Evolutionary conservation across 768 basidiomycete genomes (phyloP), one percentile per base, ranked within the genome.

Genomic region (Botryobasidium botryosum): DNA sequence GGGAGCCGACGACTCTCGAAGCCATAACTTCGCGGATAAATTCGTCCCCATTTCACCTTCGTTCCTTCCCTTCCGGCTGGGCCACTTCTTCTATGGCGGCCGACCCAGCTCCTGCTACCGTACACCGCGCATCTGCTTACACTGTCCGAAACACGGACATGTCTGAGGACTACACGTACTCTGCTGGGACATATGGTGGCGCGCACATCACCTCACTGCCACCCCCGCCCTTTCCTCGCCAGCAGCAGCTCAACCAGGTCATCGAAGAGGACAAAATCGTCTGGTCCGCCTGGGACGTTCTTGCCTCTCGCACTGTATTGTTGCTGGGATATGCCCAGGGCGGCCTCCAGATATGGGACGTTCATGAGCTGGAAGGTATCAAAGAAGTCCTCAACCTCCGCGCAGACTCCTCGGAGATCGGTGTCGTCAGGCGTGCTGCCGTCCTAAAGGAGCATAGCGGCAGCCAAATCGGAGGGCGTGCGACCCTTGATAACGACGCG

Each of bases 311-410:
- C 35, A 62, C 66, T 21, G 51, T 76, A 5, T 64, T 77, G 8
- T 55, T 78, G 41, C 59, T 77, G 13, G 74, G 67, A 4, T 78
- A 77, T 55, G 48, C 55, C 12, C 13, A 27, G 26, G 59, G 61
- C 12, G 69, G 71, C 4, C 52, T 79, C 32, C 71, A 77, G 53
- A 62, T 77, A 17, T 79, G 76, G 75, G 75, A 78, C 51, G 72
- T 71, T 51, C 64, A 69, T 10, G 64, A 70, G 48, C 56, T 79
- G 6, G 69, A 61, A 44, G 52, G 66, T 1, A 64, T 74, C 5
- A 56, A 59, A 2, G 77, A 79, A 51, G 49, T 77, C 3, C 56
- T 80, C 46, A 72, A 77, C 47, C 46, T 79, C 27, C 24, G 15
- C 29, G 54, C 44, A 32, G 58, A 24, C 53, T 35, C 27, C 38